phyloP scores from a whole-genome alignment of 2,329 filamentous ascomycete genomes.

The Sordariomycetes sp. region DNA sequence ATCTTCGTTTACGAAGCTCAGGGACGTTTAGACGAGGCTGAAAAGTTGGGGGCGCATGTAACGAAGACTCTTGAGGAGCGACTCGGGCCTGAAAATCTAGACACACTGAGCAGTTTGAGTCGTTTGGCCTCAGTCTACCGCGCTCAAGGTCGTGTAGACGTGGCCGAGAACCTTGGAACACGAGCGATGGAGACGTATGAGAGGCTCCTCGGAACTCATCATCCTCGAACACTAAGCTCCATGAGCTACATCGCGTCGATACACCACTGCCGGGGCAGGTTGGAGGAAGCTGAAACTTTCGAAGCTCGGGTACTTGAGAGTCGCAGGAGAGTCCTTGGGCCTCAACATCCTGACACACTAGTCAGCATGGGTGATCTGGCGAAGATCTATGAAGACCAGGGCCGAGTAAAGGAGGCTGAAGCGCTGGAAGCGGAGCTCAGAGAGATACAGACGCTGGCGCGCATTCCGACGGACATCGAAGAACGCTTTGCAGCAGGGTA shows the following conservation, averaged over 20 bases:
- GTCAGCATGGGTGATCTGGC: neutral
- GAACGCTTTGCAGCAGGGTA: no score
- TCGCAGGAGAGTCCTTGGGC: neutral
- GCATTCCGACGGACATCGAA: no score
- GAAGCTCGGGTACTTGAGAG: neutral
- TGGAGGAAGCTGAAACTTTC: no score
- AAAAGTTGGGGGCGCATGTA: neutral
- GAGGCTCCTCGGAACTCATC: no score
- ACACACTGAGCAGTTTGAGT: neutral
- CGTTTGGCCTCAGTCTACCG: neutral
- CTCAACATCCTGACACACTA: neutral
- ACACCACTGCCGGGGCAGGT: no score
- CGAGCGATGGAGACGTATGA: no score
- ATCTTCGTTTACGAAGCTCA: neutral
- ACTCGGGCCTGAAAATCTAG: neutral
- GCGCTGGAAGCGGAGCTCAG: neutral
- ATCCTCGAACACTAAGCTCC: no score
- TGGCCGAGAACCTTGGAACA: neutral
- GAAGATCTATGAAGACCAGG: neutral
- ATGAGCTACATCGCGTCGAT: no score
- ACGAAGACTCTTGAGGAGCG: neutral
- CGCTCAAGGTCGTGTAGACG: neutral
- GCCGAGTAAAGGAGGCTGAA: neutral
- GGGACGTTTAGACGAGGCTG: constrained; percentile 3
- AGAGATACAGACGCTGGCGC: no score